phyloP scores from a whole-genome alignment of 2,329 filamentous ascomycete species.

The Cylindrodendrum hubeiense region DNA sequence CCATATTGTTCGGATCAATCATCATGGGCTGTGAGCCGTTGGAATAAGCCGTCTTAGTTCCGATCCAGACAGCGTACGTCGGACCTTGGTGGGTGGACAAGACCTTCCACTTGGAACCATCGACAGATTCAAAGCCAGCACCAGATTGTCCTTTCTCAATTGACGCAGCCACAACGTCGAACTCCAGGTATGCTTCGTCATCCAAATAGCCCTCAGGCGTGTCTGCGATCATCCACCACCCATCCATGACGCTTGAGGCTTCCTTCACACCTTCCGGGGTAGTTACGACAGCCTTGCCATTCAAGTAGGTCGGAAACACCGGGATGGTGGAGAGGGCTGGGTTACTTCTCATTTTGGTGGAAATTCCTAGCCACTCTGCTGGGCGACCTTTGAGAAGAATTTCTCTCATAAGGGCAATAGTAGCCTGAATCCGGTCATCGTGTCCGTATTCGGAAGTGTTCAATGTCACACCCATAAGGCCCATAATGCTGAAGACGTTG shows the following conservation, averaged over 20 bases:
- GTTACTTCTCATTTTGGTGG: not conserved
- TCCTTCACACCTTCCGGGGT: conserved; percentile 21
- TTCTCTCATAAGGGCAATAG: not conserved
- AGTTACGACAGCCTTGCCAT: conserved; percentile 41
- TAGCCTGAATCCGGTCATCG: not conserved
- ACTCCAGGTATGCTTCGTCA: conserved; percentile 13
- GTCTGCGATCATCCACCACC: conserved; percentile 24
- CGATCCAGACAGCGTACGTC: not conserved
- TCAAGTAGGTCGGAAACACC: conserved; percentile 51
- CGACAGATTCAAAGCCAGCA: not conserved
- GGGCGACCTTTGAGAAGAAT: not conserved
- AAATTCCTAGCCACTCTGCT: conserved; percentile 1
- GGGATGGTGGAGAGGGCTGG: not conserved
- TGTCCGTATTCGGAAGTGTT: conserved; percentile 8
- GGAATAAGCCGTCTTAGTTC: not conserved
- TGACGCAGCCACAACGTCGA: not conserved
- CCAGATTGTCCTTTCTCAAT: not conserved
- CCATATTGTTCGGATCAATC: not conserved
- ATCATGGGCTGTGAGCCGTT: not conserved
- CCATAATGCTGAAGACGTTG: conserved; percentile 34
- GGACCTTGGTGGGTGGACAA: not conserved
- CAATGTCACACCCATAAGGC: conserved; percentile 26
- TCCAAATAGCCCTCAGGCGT: conserved; percentile 19
- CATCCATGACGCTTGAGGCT: conserved; percentile 1
- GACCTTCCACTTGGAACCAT: not conserved